Percentiles rank a stretch among this genome's conserved stretches.
Conservation (phyloP, 805 yeast species). For the Suhomyces tanzawaensis region DNA sequence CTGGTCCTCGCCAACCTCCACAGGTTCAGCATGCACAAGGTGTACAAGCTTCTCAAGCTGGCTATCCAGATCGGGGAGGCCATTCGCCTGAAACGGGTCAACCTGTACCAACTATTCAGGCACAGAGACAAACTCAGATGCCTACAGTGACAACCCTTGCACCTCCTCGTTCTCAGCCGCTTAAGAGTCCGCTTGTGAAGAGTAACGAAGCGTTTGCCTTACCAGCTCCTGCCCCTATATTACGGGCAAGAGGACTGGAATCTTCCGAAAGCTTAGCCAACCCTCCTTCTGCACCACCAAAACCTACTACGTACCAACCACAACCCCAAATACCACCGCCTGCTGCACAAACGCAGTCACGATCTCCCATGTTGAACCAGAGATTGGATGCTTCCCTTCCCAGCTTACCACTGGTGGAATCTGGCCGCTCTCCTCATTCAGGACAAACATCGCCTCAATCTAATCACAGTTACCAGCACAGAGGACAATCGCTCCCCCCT, state of each 20-base stretch:
- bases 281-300: background rate
- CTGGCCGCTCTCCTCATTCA: too few species aligned
- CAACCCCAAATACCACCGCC: background rate
- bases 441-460: conserved; percentile 1
- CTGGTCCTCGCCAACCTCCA: too few species aligned
- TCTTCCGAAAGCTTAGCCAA: background rate
- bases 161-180: background rate
- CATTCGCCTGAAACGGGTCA: too few species aligned
- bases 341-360: background rate
- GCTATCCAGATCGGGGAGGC: too few species aligned
- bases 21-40: too few species aligned
- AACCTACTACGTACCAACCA: background rate
- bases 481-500: too few species aligned
- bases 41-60: too few species aligned
- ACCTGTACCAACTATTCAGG: too few species aligned
- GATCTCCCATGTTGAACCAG: background rate
- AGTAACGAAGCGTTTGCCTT: conserved; percentile 1
- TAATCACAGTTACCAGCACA: too few species aligned
- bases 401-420: background rate
- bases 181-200: background rate
- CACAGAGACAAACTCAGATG: too few species aligned
- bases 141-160: conserved; percentile 1
- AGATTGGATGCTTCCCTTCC: conserved; percentile 3
- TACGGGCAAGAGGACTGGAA: background rate
- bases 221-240: conserved; percentile 1